phyloP scores from a whole-genome alignment of 805 yeast species.

The Candida mattraensis region DNA sequence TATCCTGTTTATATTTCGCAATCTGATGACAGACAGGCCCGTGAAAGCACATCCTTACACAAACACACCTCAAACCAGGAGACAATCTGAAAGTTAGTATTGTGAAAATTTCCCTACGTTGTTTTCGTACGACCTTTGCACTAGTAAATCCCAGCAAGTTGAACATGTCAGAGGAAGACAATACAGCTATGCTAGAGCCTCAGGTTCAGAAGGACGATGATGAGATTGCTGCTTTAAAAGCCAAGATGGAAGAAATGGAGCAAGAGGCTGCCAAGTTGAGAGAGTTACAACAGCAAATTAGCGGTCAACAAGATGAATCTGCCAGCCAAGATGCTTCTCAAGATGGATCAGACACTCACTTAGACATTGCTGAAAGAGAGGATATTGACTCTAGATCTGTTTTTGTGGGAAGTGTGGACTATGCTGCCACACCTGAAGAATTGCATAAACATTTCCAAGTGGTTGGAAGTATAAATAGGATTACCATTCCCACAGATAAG shows the following conservation, averaged over 20 bases:
- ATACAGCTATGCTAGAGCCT: too few relatives aligned
- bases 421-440: conserved; percentile 74
- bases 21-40: too few relatives aligned
- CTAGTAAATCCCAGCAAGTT: too few relatives aligned
- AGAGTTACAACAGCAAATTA: conserved; percentile 49
- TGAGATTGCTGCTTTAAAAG: conserved; percentile 38
- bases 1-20: too few relatives aligned
- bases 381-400: conserved; percentile 77
- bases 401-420: conserved; percentile 85
- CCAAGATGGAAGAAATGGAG: conserved; percentile 53
- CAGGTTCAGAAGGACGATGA: conserved; percentile 20
- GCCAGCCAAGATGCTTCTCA: conserved; percentile 18
- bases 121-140: too few relatives aligned
- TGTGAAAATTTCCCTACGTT: too few relatives aligned
- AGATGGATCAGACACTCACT: conserved; percentile 14
- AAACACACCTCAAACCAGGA: too few relatives aligned
- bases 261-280: conserved; percentile 62
- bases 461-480: conserved; percentile 75
- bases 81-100: too few relatives aligned
- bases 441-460: conserved; percentile 69
- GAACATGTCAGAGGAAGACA: too few relatives aligned
- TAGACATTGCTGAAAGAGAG: conserved; percentile 40
- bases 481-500: conserved; percentile 73
- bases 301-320: conserved; percentile 10
- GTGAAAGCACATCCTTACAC: too few relatives aligned